These are phyloP conservation scores for Cudoniella acicularis DNA, from an alignment of 495 filamentous ascomycete genomes.

Conservation along the genomic window DNA sequence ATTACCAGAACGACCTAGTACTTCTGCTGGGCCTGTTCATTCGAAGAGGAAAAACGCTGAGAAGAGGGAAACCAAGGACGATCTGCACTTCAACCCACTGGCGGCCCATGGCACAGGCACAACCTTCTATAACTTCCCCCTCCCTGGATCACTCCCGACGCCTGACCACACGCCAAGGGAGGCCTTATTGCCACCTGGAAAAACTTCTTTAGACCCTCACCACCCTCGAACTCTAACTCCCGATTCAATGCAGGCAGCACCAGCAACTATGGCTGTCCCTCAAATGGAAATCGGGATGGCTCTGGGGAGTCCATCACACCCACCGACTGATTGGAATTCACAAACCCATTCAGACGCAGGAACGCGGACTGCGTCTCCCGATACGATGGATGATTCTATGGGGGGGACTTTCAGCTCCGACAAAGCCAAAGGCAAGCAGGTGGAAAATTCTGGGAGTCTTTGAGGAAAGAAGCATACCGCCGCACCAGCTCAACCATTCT, in stretches of 20 bases:
- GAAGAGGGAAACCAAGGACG: slow-evolving; percentile 44
- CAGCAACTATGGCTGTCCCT: slow-evolving; percentile 7
- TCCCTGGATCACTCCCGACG: slow-evolving; percentile 37
- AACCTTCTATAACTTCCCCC: slow-evolving; percentile 28
- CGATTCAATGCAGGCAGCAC: slow-evolving; percentile 35
- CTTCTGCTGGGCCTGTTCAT: slow-evolving; percentile 19
- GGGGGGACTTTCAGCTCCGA: slow-evolving; percentile 24
- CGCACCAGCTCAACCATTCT: slow-evolving; percentile 18
- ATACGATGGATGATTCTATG: slow-evolving; percentile 24
- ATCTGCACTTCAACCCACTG: slow-evolving; percentile 38
- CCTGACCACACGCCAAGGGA: slow-evolving; percentile 37
- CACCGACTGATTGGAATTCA: slow-evolving; percentile 19
- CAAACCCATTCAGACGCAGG: slow-evolving; percentile 23
- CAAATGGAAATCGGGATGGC: slow-evolving; percentile 50
- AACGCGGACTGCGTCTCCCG: slow-evolving; percentile 9
- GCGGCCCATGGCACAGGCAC: slow-evolving; percentile 20
- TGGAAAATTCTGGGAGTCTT: slow-evolving; percentile 50
- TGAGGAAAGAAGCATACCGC: slow-evolving; percentile 33
- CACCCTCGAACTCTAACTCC: slow-evolving; percentile 31
- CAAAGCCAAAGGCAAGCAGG: slow-evolving; percentile 38
- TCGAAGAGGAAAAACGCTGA: slow-evolving; percentile 14
- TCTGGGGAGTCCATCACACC: slow-evolving; percentile 48
- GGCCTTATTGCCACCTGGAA: slow-evolving; percentile 22
- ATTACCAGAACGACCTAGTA: slow-evolving; percentile 22
- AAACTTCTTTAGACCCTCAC: slow-evolving; percentile 12